A percentile compares a stretch with the other conserved stretches of the same genome.
These are phyloP conservation scores for Closterium sp. DNA, from an alignment of 139 green algal species.

Conservation along the genomic window DNA sequence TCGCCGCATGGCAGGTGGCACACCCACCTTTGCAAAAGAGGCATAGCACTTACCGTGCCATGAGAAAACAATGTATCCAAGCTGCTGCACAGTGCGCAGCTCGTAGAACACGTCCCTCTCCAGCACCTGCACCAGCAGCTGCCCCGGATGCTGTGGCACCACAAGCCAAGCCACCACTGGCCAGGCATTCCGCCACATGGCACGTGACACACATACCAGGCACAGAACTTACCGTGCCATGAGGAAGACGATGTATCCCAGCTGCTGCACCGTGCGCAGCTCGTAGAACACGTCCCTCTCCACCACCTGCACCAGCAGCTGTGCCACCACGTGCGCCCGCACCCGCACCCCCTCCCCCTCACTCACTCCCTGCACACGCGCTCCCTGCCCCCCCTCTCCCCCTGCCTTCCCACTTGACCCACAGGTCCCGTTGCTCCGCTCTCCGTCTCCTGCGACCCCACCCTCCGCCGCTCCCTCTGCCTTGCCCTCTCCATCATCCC, in stretches of 20 bases:
- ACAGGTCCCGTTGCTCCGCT: not conserved
- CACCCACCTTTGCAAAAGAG: constrained; percentile 15
- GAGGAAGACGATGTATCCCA: constrained; percentile 67
- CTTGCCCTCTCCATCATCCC: not conserved
- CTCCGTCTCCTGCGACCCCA: not conserved
- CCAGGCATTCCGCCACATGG: too few relatives aligned
- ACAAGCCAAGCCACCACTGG: too few relatives aligned
- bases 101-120: constrained; percentile 80
- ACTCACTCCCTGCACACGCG: not conserved
- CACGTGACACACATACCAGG: too few relatives aligned
- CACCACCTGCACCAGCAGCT: constrained; percentile 74
- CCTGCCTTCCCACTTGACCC: not conserved
- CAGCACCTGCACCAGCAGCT: constrained; percentile 74
- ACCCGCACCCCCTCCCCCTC: constrained; percentile 70
- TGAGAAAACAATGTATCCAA: constrained; percentile 61
- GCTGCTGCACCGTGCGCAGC: constrained; percentile 83
- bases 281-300: constrained; percentile 80
- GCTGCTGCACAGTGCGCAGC: constrained; percentile 83
- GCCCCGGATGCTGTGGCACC: constrained; percentile 45
- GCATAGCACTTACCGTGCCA: not conserved
- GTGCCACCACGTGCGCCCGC: constrained; percentile 65
- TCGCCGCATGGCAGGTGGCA: constrained; percentile 13
- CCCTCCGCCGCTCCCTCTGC: not conserved
- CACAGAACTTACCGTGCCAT: not conserved
- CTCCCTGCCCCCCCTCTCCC: too few relatives aligned